These are phyloP conservation scores for Metschnikowia shivogae DNA, from an alignment of 805 yeast species.

Conservation along the genomic window DNA sequence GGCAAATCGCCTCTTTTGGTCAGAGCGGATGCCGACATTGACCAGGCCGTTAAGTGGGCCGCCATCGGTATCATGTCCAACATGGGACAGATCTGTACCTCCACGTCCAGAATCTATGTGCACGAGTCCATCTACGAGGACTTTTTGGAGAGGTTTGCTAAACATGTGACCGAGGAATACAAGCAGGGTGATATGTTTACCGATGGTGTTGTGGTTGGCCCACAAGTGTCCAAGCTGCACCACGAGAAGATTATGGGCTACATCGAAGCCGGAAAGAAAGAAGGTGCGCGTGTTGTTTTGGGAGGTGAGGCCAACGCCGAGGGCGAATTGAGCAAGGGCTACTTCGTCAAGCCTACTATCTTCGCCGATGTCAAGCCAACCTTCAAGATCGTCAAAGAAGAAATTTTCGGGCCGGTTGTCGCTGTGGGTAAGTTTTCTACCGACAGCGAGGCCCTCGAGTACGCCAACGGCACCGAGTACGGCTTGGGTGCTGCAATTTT, in stretches of 20 bases:
- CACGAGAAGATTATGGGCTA: slow-evolving; percentile 47
- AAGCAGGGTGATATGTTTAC: slow-evolving; percentile 54
- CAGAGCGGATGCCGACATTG: slow-evolving; percentile 60
- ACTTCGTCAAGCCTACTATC: slow-evolving; percentile 69
- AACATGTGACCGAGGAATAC: slow-evolving; percentile 47
- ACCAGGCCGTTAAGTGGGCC: slow-evolving; percentile 66
- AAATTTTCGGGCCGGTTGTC: slow-evolving; percentile 87
- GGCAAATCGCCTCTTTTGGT: slow-evolving; percentile 66
- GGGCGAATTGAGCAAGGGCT: slow-evolving; percentile 47
- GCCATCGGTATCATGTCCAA: slow-evolving; percentile 61
- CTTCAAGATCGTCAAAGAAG: slow-evolving; percentile 69
- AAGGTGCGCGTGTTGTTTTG: slow-evolving; percentile 39
- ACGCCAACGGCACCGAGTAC: slow-evolving; percentile 69
- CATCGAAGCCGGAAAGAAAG: slow-evolving; percentile 41
- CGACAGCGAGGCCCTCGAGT: slow-evolving; percentile 62
- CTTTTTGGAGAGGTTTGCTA: slow-evolving; percentile 43
- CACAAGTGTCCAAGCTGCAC: slow-evolving; percentile 56
- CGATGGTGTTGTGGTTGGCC: slow-evolving; percentile 50
- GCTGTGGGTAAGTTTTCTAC: slow-evolving; percentile 59
- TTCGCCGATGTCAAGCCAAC: slow-evolving; percentile 65
- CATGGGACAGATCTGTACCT: slow-evolving; percentile 67
- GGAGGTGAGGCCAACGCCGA: slow-evolving; percentile 42
- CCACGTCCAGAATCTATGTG: slow-evolving; percentile 59
- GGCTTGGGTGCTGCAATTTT: slow-evolving; percentile 84
- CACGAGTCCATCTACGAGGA: slow-evolving; percentile 54